These are phyloP conservation scores for Phytophthora sp. DNA, from an alignment of 352 stramenopile genomes.

Conservation along the genomic window DNA sequence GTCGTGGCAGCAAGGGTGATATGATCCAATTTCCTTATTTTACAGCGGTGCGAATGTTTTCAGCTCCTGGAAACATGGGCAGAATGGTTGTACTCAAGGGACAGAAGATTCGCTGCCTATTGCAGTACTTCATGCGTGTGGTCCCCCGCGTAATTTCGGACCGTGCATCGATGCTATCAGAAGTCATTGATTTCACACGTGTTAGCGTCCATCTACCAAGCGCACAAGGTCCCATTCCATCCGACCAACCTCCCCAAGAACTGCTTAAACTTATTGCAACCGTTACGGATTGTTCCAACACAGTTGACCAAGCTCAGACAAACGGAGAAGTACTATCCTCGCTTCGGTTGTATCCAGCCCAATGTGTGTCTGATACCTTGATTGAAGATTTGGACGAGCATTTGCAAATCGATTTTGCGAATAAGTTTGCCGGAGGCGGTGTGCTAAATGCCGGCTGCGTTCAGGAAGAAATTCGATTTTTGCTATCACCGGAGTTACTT, in stretches of 20 bases:
- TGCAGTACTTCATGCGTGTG: constrained; percentile 74
- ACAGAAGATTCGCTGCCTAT: constrained; percentile 72
- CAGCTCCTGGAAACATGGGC: constrained; percentile 21
- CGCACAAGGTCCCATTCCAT: neutral
- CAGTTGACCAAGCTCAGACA: neutral
- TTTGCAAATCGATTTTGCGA: constrained; percentile 85
- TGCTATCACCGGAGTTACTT: constrained; percentile 75
- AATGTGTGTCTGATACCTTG: constrained; percentile 43
- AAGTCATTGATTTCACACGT: constrained; percentile 70
- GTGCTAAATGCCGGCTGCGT: constrained; percentile 78
- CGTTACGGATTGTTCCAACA: neutral
- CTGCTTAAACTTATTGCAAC: constrained; percentile 22
- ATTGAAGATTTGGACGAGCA: constrained; percentile 74
- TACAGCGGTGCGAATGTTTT: constrained; percentile 50
- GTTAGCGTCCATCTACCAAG: constrained; percentile 38
- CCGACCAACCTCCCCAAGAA: constrained; percentile 18
- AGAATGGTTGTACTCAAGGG: constrained; percentile 47
- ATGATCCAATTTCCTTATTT: constrained; percentile 62
- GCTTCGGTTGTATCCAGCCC: constrained; percentile 15
- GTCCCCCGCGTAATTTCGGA: constrained; percentile 37
- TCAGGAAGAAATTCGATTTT: constrained; percentile 87
- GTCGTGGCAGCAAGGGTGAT: constrained; percentile 3
- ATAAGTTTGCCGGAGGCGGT: constrained; percentile 78
- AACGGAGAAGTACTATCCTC: neutral
- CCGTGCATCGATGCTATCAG: constrained; percentile 9